These are phyloP conservation scores for Corymbia calophylla DNA, from an alignment of 441 rosid species.

Conservation along the genomic window DNA sequence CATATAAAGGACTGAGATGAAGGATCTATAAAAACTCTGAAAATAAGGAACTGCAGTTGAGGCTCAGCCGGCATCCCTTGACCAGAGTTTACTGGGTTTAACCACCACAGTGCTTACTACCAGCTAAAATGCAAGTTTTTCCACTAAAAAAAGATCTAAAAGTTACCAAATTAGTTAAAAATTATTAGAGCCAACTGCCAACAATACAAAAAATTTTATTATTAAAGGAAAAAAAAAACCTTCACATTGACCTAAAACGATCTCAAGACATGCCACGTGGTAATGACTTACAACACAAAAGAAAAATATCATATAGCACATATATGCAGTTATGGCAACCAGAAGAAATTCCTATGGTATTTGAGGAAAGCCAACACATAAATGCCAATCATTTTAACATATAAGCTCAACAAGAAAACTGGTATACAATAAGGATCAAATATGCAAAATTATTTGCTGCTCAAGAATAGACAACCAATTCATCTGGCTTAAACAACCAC, in stretches of 20 bases:
- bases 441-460: background rate
- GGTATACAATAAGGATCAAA: background rate
- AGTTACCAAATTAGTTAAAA: background rate
- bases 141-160: background rate
- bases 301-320: background rate
- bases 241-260: background rate
- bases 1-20: background rate
- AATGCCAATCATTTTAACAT: background rate
- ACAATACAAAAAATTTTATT: background rate
- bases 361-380: background rate
- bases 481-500: background rate
- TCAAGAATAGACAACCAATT: background rate
- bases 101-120: background rate
- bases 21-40: background rate
- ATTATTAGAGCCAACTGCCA: background rate
- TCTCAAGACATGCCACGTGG: background rate
- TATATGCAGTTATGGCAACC: background rate
- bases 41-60: background rate
- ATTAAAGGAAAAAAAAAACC: background rate
- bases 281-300: background rate
- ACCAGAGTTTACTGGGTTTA: background rate
- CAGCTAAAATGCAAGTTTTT: background rate
- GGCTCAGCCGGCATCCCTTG: background rate
- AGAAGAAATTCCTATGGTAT: background rate
- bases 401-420: background rate